Evolutionary conservation across 225 moss, liverwort and hornwort species (phyloP).

Genomic region (Polytrichum commune): DNA sequence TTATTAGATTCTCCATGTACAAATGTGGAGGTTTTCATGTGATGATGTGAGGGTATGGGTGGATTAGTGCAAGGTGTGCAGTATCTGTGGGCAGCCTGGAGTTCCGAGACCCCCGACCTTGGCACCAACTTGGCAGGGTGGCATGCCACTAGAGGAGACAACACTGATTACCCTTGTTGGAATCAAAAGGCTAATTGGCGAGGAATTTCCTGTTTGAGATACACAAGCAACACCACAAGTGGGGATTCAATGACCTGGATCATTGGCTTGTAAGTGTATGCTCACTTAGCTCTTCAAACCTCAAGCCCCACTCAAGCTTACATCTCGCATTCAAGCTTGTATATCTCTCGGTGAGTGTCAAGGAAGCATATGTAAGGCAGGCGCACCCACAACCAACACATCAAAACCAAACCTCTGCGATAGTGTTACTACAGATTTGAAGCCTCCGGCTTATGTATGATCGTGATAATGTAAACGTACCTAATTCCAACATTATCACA

Average conservation of each 20-base stretch:
- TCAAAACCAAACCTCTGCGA: not conserved
- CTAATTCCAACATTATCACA: too few species aligned
- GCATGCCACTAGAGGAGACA: not conserved
- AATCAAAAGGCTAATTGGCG: not conserved
- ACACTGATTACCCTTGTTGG: not conserved
- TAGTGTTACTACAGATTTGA: too few species aligned
- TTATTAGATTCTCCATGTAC: too few species aligned
- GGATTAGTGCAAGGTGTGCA: slow-evolving; percentile 2
- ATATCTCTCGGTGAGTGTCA: not conserved
- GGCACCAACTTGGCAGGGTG: slow-evolving; percentile 21
- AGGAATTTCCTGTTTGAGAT: not conserved
- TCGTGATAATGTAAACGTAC: too few species aligned
- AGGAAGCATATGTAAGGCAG: not conserved
- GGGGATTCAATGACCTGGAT: not conserved
- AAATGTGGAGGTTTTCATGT: not conserved
- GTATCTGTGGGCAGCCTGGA: slow-evolving; percentile 5
- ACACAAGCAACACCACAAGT: not conserved
- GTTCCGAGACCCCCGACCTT: not conserved
- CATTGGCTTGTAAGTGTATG: not conserved
- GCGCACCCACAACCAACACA: not conserved
- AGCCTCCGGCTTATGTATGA: too few species aligned
- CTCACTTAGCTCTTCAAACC: not conserved
- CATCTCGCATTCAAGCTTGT: not conserved
- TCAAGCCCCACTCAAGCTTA: not conserved
- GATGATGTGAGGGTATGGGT: not conserved